Evolutionary conservation across 2,329 filamentous ascomycete species (phyloP).

Genomic region (Neofusicoccum umdonicola): DNA sequence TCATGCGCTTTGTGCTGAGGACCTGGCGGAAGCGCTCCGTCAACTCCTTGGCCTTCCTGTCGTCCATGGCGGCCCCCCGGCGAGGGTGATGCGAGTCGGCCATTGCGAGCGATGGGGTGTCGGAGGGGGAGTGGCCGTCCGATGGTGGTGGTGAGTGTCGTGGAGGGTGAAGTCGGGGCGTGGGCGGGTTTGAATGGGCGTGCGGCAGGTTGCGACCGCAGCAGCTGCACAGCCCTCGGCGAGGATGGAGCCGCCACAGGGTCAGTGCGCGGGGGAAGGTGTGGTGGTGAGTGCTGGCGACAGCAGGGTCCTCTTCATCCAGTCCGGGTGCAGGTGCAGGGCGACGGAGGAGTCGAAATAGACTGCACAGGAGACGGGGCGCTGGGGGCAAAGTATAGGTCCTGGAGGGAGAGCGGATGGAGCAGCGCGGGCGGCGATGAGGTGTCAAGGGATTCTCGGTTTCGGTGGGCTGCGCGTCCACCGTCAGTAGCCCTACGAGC

Average conservation of each 20-base stretch:
- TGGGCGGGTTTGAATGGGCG: conserved; percentile 11
- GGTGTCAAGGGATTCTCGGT: conserved; percentile 14
- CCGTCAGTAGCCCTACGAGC: neutral
- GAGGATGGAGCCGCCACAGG: conserved; percentile 16
- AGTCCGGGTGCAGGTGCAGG: neutral
- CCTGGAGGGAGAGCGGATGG: neutral
- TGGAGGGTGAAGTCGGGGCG: conserved; percentile 4
- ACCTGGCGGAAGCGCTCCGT: conserved; percentile 83
- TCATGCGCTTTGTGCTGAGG: conserved; percentile 81
- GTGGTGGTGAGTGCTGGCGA: conserved; percentile 9
- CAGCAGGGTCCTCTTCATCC: conserved; percentile 2
- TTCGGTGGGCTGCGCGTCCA: neutral
- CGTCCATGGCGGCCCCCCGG: conserved; percentile 35
- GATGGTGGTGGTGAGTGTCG: neutral
- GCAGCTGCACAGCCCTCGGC: conserved; percentile 16
- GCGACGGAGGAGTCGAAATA: conserved; percentile 10
- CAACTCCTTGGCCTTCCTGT: conserved; percentile 75
- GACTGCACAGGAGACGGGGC: conserved; percentile 3
- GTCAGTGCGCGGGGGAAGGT: conserved; percentile 15
- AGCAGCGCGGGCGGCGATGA: conserved; percentile 14
- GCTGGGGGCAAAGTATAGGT: conserved; percentile 12
- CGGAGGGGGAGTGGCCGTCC: neutral
- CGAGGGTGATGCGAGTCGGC: conserved; percentile 28
- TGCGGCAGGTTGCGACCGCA: conserved; percentile 18
- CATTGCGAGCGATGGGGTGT: conserved; percentile 9